phyloP scores from a whole-genome alignment of 805 yeast species.

The Sugiyamaella mastotermitis region DNA sequence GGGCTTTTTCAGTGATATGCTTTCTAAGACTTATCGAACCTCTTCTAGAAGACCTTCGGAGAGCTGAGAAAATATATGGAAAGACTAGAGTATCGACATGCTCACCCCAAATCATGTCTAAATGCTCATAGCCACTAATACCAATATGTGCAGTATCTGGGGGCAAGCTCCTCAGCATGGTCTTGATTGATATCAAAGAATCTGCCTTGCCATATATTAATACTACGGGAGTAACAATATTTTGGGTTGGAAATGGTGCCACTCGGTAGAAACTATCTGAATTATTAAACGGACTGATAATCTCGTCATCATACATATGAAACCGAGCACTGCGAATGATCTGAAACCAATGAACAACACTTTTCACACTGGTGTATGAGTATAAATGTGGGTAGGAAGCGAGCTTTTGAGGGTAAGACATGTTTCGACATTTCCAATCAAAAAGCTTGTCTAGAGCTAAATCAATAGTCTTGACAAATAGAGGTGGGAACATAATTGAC shows the following conservation, averaged over 20 bases:
- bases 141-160: constrained; percentile 40
- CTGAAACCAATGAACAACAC: constrained; percentile 95
- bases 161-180: constrained; percentile 68
- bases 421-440: constrained; percentile 74
- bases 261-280: constrained; percentile 39
- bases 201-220: constrained; percentile 76
- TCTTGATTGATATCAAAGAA: constrained; percentile 79
- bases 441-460: constrained; percentile 59
- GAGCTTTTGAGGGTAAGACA: constrained; percentile 64
- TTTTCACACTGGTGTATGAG: constrained; percentile 85
- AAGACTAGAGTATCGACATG: constrained; percentile 40
- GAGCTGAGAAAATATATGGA: constrained; percentile 21
- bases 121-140: constrained; percentile 72
- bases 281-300: constrained; percentile 11
- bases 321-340: constrained; percentile 70
- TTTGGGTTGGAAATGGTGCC: constrained; percentile 59
- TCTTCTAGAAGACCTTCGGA: too few species aligned
- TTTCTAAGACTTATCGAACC: too few species aligned
- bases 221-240: constrained; percentile 65
- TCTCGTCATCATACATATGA: constrained; percentile 80
- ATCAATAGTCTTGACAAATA: constrained; percentile 69
- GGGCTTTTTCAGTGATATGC: too few species aligned
- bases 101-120: constrained; percentile 85
- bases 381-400: constrained; percentile 83
- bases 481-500: constrained; percentile 66